Evolutionary conservation across 2,329 filamentous ascomycete species (phyloP).

Genomic region (Blumeriella jaapii): DNA sequence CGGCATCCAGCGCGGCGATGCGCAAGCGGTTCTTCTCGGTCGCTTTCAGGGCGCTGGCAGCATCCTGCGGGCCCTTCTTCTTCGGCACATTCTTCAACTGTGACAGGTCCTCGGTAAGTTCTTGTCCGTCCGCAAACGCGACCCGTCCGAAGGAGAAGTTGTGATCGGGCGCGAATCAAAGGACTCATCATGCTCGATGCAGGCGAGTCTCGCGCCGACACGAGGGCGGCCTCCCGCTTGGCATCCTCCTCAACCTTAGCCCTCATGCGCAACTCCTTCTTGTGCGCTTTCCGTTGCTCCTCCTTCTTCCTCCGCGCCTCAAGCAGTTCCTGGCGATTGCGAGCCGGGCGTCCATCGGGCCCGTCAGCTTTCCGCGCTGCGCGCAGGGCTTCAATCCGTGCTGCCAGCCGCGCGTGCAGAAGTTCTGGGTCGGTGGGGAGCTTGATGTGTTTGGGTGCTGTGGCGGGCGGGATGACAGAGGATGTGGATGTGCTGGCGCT

Average conservation of each 20-base stretch:
- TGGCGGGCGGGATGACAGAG: constrained; percentile 47
- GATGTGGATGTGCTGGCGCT: constrained; percentile 59
- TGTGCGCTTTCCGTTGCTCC: constrained; percentile 73
- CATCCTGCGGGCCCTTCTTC: constrained; percentile 73
- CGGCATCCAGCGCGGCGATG: constrained; percentile 60
- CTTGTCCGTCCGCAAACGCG: constrained; percentile 77
- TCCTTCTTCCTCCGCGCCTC: constrained; percentile 82
- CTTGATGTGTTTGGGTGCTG: constrained; percentile 54
- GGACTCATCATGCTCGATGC: constrained; percentile 42
- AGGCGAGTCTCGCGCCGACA: constrained; percentile 49
- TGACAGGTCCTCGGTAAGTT: constrained; percentile 59
- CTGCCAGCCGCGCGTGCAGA: constrained; percentile 66
- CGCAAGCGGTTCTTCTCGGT: constrained; percentile 79
- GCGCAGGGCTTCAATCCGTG: constrained; percentile 74
- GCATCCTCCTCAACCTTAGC: constrained; percentile 70
- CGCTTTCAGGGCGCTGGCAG: constrained; percentile 74
- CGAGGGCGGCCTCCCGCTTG: constrained; percentile 49
- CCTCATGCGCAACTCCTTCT: constrained; percentile 70
- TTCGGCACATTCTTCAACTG: constrained; percentile 54
- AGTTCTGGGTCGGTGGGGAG: constrained; percentile 61
- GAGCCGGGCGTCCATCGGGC: constrained; percentile 66
- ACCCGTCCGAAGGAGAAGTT: constrained; percentile 86
- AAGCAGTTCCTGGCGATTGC: constrained; percentile 83
- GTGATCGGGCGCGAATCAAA: constrained; percentile 42
- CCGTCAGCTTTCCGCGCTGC: constrained; percentile 81